Evolutionary conservation across 2,329 filamentous ascomycete species (phyloP).

Genomic region (Aureobasidium lini): DNA sequence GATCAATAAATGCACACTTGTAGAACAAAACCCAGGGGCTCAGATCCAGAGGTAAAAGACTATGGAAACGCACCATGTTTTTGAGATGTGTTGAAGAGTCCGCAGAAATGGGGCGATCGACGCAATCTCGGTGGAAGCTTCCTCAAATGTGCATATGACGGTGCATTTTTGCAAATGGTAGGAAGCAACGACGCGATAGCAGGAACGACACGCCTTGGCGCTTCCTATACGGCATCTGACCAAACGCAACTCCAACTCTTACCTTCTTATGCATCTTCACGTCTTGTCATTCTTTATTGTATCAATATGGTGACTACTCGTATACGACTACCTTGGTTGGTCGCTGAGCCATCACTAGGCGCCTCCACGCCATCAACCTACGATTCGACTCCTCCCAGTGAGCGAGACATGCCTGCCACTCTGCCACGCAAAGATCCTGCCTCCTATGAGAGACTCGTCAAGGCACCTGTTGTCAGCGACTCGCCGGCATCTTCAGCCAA

Average conservation of each 20-base stretch:
- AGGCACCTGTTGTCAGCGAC: neutral
- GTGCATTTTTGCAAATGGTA: too few relatives aligned
- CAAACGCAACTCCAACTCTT: neutral
- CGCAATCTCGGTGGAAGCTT: too few relatives aligned
- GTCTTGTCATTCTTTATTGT: neutral
- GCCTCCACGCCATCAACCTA: conserved; percentile 13
- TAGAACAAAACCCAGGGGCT: too few relatives aligned
- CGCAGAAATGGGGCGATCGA: too few relatives aligned
- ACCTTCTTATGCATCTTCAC: neutral
- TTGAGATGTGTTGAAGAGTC: too few relatives aligned
- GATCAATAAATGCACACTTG: neutral
- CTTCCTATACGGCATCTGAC: neutral
- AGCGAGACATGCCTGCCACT: conserved; percentile 4
- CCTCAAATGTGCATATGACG: too few relatives aligned
- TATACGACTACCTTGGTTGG: too few relatives aligned
- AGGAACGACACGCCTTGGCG: neutral
- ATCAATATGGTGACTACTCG: neutral
- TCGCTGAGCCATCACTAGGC: too few relatives aligned
- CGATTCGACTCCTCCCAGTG: conserved; percentile 10
- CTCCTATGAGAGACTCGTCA: conserved; percentile 20
- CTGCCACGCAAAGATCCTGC: conserved; percentile 19
- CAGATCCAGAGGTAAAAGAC: too few relatives aligned
- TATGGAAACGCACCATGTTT: too few relatives aligned
- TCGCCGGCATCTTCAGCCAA: neutral
- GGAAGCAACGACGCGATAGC: neutral